Evolutionary conservation across 495 filamentous ascomycete species (phyloP), one percentile per base, ranked within the genome.

Genomic region (Neurospora sp.): DNA sequence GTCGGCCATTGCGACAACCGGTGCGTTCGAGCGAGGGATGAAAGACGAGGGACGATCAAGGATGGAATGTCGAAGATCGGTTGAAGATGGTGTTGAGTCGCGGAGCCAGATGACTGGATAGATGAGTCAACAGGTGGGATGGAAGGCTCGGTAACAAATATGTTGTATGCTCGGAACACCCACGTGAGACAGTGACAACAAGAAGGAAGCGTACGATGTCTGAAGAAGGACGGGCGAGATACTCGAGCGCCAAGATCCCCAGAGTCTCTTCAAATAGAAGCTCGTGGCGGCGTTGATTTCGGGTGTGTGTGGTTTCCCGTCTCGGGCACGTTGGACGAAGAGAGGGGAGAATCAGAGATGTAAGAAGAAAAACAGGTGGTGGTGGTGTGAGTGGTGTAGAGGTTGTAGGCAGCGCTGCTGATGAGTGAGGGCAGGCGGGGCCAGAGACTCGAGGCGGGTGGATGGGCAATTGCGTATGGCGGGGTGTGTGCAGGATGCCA

Each of bases 1-100:
- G 75, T 86, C 85, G 77, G 81, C 72, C 84, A 86, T 85, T 42
- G 72, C 66, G 75, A 78, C 62, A 39, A 71, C 38, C 74, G 70
- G 71, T 40, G 48, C 69, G 39, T n/a, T 44, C 66, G 66, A 23
- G 39, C 23, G 69, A 39, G 70, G 16, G 41, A 42, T 66, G 48
- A 35, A 66, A 37, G 27, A 66, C 54, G 27, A 62, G 23, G 48
- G 54, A 18, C 27, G 54, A 31, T 66, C 54, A 62, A 62, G 23
- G 23, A 23, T 16, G 5, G 54, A 31, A 8, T 14, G 20, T 16
- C 23, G 54, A 31, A 62, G 23, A 31, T 31, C 23, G 23, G 23
- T 62, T 16, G 27, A 66, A 9, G 12, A 35, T 35, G 54, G 27
- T 18, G 27, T 35, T 66, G 54, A 31, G 23, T 35, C 54, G 14